These are phyloP conservation scores for Zopfochytrium polystomum DNA, from an alignment of 371 early-diverging fungal species.

Conservation along the genomic window DNA sequence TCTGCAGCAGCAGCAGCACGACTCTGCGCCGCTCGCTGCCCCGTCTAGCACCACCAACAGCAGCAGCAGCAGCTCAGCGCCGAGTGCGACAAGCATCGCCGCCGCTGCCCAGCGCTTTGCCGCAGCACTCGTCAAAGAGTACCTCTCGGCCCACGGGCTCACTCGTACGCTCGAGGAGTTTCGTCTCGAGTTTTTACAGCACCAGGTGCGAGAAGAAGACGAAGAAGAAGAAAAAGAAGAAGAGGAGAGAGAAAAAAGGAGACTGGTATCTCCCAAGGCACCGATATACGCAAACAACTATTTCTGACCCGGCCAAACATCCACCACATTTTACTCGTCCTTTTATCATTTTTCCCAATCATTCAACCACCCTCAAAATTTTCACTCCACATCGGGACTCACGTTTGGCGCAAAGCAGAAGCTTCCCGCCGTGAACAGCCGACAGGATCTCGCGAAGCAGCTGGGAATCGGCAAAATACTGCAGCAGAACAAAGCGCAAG, in stretches of 20 bases:
- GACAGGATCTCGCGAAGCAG: constrained; percentile 23
- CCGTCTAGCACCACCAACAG: too few species aligned
- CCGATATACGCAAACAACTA: too few species aligned
- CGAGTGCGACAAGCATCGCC: too few species aligned
- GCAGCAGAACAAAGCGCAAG: constrained; percentile 21
- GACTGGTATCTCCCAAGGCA: too few species aligned
- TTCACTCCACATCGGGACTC: not conserved
- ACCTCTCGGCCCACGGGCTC: constrained; percentile 25
- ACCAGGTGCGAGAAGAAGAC: constrained; percentile 9
- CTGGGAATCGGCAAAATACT: constrained; percentile 24
- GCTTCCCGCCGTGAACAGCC: constrained; percentile 17
- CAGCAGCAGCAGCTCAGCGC: too few species aligned
- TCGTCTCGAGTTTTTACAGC: constrained; percentile 23
- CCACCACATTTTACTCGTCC: not conserved
- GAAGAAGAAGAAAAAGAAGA: not conserved
- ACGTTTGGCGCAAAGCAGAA: too few species aligned
- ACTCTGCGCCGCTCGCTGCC: too few species aligned
- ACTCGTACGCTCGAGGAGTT: constrained; percentile 29
- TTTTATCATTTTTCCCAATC: not conserved
- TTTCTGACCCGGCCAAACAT: too few species aligned
- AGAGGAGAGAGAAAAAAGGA: not conserved
- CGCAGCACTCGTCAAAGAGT: constrained; percentile 31
- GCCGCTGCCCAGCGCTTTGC: constrained; percentile 8
- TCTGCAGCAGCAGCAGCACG: too few species aligned
- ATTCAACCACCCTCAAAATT: not conserved